phyloP scores from a whole-genome alignment of 202 grass and related monocot genomes.

The Brachypodium distachyon region DNA sequence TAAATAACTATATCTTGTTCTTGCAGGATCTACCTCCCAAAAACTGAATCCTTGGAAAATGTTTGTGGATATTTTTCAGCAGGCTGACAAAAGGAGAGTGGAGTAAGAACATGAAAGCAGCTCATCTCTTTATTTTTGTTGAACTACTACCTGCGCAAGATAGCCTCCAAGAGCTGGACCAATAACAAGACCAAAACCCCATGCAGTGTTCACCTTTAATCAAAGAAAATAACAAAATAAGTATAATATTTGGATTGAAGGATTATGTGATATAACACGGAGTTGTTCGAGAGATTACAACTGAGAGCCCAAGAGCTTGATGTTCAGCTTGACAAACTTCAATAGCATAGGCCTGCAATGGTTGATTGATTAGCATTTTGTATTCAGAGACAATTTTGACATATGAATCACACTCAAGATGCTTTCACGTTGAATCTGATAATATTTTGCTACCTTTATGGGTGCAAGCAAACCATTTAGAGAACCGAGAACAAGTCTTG shows the following conservation, averaged over 20 bases:
- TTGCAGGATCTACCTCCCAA: conserved; percentile 36
- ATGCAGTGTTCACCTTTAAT: conserved; percentile 45
- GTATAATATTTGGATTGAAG: background rate
- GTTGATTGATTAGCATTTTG: background rate
- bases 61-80: conserved; percentile 45
- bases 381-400: background rate
- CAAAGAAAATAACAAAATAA: background rate
- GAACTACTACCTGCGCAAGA: conserved; percentile 42
- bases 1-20: background rate
- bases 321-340: conserved; percentile 55
- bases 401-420: background rate
- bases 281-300: conserved; percentile 30
- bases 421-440: background rate
- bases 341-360: conserved; percentile 48
- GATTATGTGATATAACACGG: background rate
- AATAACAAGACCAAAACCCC: conserved; percentile 63
- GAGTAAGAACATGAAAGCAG: background rate
- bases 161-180: conserved; percentile 62
- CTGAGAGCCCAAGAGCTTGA: conserved; percentile 48
- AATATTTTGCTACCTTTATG: conserved; percentile 30
- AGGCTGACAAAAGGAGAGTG: conserved; percentile 29
- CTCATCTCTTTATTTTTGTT: background rate
- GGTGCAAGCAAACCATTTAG: conserved; percentile 64
- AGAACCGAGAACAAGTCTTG: conserved; percentile 59
- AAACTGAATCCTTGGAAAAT: conserved; percentile 39